phyloP scores from a whole-genome alignment of 371 early-diverging fungal species.

The Rhizopus sp. region DNA sequence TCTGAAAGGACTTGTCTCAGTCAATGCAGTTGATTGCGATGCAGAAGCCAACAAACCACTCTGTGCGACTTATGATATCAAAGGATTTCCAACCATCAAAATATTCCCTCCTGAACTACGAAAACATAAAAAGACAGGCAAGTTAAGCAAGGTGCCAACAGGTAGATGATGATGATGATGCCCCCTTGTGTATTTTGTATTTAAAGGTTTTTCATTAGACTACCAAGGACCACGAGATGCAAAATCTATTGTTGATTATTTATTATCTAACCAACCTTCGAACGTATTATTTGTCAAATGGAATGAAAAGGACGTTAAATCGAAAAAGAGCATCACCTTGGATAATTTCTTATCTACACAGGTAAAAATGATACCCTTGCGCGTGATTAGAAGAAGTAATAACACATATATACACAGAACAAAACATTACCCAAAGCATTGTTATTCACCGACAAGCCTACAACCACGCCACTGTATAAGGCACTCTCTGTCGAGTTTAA shows the following conservation, averaged over 20 bases:
- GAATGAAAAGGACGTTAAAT: conserved; percentile 51
- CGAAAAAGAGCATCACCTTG: conserved; percentile 55
- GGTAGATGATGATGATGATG: conserved; percentile 38
- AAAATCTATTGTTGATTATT: conserved; percentile 70
- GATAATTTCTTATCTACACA: conserved; percentile 56
- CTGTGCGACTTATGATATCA: conserved; percentile 76
- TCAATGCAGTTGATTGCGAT: conserved; percentile 92
- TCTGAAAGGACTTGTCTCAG: conserved; percentile 76
- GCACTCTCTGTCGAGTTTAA: conserved; percentile 79
- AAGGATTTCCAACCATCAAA: conserved; percentile 97
- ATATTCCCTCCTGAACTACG: conserved; percentile 62
- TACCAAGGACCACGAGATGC: conserved; percentile 86
- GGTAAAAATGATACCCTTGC: conserved; percentile 29
- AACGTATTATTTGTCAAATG: conserved; percentile 54
- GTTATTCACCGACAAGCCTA: conserved; percentile 74
- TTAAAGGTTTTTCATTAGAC: conserved; percentile 47
- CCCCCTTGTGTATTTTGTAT: neutral
- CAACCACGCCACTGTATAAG: conserved; percentile 81
- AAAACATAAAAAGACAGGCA: conserved; percentile 53
- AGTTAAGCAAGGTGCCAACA: conserved; percentile 48
- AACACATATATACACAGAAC: conserved; percentile 25
- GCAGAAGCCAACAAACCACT: conserved; percentile 71
- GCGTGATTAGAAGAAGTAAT: neutral
- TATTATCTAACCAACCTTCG: conserved; percentile 64
- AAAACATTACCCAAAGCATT: conserved; percentile 65